phyloP scores from a whole-genome alignment of 768 basidiomycete genomes.

The Mycena albidolilacea region DNA sequence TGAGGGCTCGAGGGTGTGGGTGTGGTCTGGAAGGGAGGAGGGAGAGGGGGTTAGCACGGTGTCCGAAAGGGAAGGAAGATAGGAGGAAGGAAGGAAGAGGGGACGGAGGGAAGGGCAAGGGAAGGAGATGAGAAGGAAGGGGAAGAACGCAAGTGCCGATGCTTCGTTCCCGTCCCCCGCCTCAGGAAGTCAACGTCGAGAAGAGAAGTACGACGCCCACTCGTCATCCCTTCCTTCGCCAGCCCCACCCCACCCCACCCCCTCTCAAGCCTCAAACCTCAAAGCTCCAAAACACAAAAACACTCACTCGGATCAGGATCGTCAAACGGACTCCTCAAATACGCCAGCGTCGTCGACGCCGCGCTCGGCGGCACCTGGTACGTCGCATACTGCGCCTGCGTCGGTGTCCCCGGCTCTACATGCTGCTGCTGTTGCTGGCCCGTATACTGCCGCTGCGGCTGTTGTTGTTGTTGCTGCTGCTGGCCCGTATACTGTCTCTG shows the following conservation, averaged over 20 bases:
- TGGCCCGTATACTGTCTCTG: not conserved
- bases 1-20: not conserved
- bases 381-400: slow-evolving; percentile 39
- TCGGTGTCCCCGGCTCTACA: slow-evolving; percentile 33
- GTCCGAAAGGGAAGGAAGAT: not conserved
- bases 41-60: no score
- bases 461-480: not conserved
- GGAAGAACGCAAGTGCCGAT: no score
- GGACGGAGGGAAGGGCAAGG: not conserved
- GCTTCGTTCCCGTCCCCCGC: no score
- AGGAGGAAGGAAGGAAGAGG: not conserved
- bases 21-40: no score
- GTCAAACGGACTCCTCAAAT: slow-evolving; percentile 33
- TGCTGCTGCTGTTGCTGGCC: not conserved
- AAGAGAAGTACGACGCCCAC: no score
- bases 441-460: not conserved
- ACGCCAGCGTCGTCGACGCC: slow-evolving; percentile 23
- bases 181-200: no score
- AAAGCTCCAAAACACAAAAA: not conserved
- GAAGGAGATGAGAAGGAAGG: no score
- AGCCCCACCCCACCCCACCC: no score
- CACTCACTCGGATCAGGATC: slow-evolving; percentile 6
- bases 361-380: slow-evolving; percentile 18
- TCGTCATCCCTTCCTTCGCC: no score
- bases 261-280: no score